phyloP scores from a whole-genome alignment of 1,284 basidiomycete genomes.

The Malassezia brasiliensis region DNA sequence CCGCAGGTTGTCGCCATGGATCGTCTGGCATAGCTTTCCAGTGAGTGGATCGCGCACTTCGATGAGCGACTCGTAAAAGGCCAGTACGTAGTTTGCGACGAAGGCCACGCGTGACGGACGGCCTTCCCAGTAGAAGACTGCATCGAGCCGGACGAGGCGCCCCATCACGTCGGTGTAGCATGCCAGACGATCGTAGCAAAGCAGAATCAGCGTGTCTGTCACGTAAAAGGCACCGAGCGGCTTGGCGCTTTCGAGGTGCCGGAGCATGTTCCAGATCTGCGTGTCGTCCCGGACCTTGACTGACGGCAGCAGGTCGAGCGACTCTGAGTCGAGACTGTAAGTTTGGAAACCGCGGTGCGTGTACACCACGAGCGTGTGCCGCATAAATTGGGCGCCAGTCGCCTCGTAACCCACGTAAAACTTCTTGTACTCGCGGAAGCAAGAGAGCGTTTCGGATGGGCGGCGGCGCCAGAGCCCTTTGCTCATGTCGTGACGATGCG shows the following conservation, averaged over 20 bases:
- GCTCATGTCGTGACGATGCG: slow-evolving; percentile 30
- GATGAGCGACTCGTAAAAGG: slow-evolving; percentile 83
- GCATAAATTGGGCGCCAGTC: slow-evolving; percentile 77
- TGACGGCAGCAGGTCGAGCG: slow-evolving; percentile 69
- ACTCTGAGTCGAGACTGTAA: slow-evolving; percentile 70
- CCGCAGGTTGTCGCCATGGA: slow-evolving; percentile 67
- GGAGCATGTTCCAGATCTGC: slow-evolving; percentile 58
- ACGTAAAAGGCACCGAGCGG: slow-evolving; percentile 82
- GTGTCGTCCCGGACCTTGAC: slow-evolving; percentile 59
- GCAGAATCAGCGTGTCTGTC: slow-evolving; percentile 71
- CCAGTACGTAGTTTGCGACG: slow-evolving; percentile 76
- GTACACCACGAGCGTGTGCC: slow-evolving; percentile 78
- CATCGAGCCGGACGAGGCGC: slow-evolving; percentile 53
- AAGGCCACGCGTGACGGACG: slow-evolving; percentile 60
- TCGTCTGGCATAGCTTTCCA: slow-evolving; percentile 78
- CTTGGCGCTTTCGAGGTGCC: slow-evolving; percentile 65
- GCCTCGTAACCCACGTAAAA: slow-evolving; percentile 56
- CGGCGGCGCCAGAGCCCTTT: slow-evolving; percentile 19
- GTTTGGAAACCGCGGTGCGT: slow-evolving; percentile 84
- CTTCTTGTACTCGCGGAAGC: slow-evolving; percentile 10
- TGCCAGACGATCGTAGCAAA: slow-evolving; percentile 86
- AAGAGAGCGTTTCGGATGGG: background rate
- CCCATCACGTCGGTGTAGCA: slow-evolving; percentile 55
- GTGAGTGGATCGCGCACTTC: slow-evolving; percentile 79
- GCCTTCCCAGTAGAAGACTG: slow-evolving; percentile 89